phyloP scores from a whole-genome alignment of 768 basidiomycete species.

The Thelephora ganbajun region DNA sequence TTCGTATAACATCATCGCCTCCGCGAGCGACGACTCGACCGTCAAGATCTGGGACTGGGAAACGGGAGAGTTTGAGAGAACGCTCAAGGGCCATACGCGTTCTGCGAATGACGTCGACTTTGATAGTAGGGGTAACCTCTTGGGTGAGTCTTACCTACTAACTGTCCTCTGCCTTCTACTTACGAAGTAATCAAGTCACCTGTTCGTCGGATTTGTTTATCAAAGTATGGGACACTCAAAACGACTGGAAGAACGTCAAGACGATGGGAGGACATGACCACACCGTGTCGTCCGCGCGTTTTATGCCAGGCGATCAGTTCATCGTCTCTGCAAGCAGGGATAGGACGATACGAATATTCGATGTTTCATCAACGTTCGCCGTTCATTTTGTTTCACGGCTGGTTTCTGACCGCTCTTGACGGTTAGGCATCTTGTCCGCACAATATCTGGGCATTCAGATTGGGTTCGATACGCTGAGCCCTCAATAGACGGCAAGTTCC shows the following conservation, averaged over 20 bases:
- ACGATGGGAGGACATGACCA: constrained; percentile 88
- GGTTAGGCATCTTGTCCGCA: constrained; percentile 56
- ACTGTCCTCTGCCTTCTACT: background rate
- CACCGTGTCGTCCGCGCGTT: constrained; percentile 74
- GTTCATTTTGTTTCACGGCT: background rate
- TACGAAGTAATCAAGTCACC: constrained; percentile 28
- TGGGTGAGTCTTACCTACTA: constrained; percentile 36
- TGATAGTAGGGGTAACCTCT: constrained; percentile 69
- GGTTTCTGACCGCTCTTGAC: constrained; percentile 1
- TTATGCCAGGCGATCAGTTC: constrained; percentile 72
- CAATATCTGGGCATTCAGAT: constrained; percentile 65
- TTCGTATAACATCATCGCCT: constrained; percentile 67
- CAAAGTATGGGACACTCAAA: constrained; percentile 84
- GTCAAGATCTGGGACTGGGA: constrained; percentile 98
- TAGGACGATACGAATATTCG: constrained; percentile 74
- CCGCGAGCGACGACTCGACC: constrained; percentile 79
- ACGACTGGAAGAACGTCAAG: constrained; percentile 82
- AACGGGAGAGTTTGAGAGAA: constrained; percentile 84
- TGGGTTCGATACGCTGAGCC: constrained; percentile 69
- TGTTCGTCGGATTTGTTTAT: constrained; percentile 82
- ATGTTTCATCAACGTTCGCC: constrained; percentile 72
- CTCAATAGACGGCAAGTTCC: constrained; percentile 55
- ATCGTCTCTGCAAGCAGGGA: constrained; percentile 84
- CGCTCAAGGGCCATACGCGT: constrained; percentile 86
- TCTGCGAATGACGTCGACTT: constrained; percentile 80